phyloP scores from a whole-genome alignment of 805 yeast species.

The Candida parachauliodes region DNA sequence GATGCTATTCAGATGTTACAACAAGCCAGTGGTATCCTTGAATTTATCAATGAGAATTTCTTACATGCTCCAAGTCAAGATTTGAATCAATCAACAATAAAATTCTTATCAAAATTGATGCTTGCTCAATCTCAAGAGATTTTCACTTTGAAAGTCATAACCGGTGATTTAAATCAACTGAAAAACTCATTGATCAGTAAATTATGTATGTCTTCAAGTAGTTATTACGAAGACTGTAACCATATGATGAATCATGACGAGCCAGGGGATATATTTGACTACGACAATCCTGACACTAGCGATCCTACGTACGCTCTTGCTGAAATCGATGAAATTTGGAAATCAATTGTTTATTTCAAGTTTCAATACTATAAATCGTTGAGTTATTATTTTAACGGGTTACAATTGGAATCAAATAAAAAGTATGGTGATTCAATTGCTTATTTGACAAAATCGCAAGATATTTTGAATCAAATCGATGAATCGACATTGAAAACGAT shows the following conservation, averaged over 20 bases:
- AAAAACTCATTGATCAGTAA: slow-evolving; percentile 74
- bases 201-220: slow-evolving; percentile 61
- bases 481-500: slow-evolving; percentile 22
- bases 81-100: slow-evolving; percentile 62
- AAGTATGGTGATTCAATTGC: slow-evolving; percentile 80
- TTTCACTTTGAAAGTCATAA: slow-evolving; percentile 61
- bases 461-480: slow-evolving; percentile 32
- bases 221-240: slow-evolving; percentile 50
- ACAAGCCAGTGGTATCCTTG: slow-evolving; percentile 74
- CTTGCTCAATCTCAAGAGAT: slow-evolving; percentile 89
- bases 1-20: slow-evolving; percentile 59
- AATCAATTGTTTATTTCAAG: slow-evolving; percentile 49
- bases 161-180: slow-evolving; percentile 43
- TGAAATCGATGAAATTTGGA: slow-evolving; percentile 45
- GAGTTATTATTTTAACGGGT: slow-evolving; percentile 57
- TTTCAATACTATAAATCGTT: slow-evolving; percentile 53
- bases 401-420: slow-evolving; percentile 48
- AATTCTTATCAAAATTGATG: slow-evolving; percentile 60
- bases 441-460: slow-evolving; percentile 49
- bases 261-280: slow-evolving; percentile 16
- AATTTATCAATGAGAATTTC: slow-evolving; percentile 73
- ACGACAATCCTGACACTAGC: slow-evolving; percentile 13
- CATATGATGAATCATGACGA: slow-evolving; percentile 35
- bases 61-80: slow-evolving; percentile 86
- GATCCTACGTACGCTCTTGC: slow-evolving; percentile 19